These are phyloP conservation scores for Candida nemodendra DNA, from an alignment of 805 yeast genomes.

Conservation along the genomic window DNA sequence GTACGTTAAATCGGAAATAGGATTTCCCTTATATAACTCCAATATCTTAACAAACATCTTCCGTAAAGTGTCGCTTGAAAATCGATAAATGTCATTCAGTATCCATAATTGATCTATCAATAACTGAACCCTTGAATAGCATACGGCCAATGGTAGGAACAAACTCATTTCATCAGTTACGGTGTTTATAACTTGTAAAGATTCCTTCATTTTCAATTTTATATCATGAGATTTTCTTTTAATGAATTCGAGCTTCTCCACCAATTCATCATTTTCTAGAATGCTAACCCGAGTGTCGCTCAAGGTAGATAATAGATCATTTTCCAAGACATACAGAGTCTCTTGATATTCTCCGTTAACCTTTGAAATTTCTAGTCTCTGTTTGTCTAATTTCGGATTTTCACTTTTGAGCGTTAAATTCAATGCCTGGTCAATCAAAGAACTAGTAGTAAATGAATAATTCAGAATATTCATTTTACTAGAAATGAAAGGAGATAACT, in stretches of 20 bases:
- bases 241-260: conserved; percentile 59
- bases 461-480: conserved; percentile 65
- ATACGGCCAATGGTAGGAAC: conserved; percentile 55
- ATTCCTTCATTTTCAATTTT: conserved; percentile 50
- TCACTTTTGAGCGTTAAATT: conserved; percentile 52
- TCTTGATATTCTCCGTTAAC: conserved; percentile 59
- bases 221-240: conserved; percentile 62
- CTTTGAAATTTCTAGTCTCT: conserved; percentile 52
- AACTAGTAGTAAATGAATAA: conserved; percentile 68
- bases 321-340: conserved; percentile 55
- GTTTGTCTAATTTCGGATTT: conserved; percentile 64
- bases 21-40: conserved; percentile 5
- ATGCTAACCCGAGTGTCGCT: conserved; percentile 58
- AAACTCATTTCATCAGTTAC: conserved; percentile 48
- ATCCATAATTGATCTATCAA: conserved; percentile 42
- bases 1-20: conserved; percentile 34
- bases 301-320: conserved; percentile 54
- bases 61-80: conserved; percentile 48
- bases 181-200: conserved; percentile 51
- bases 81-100: conserved; percentile 56
- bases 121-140: conserved; percentile 49
- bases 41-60: conserved; percentile 34
- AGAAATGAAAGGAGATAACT: conserved; percentile 52
- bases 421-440: conserved; percentile 61
- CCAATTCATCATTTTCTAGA: conserved; percentile 62